These are phyloP conservation scores for Mycena alexandri DNA, from an alignment of 768 basidiomycete species.

Conservation along the genomic window DNA sequence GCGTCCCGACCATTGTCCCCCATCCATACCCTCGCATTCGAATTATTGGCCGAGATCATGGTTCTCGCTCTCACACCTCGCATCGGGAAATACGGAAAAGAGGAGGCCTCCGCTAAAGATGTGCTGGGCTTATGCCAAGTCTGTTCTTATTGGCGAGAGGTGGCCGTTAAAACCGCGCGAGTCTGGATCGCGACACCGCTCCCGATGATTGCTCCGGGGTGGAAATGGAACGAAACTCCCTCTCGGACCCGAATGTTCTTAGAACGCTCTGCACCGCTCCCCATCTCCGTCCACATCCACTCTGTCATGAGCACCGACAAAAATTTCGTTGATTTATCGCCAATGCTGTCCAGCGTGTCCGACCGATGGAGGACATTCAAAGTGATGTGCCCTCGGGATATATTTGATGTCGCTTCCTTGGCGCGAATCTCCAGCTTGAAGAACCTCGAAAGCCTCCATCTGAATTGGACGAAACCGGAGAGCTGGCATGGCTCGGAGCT, in stretches of 20 bases:
- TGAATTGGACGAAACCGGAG: background rate
- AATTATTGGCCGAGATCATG: constrained; percentile 25
- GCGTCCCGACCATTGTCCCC: background rate
- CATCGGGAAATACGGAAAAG: too few species aligned
- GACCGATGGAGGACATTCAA: constrained; percentile 14
- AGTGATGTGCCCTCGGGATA: background rate
- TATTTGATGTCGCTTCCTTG: background rate
- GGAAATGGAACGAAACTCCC: background rate
- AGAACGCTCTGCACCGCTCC: constrained; percentile 21
- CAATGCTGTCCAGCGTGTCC: background rate
- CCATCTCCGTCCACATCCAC: background rate
- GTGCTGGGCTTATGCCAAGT: background rate
- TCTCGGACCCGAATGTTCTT: constrained; percentile 5
- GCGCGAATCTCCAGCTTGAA: background rate
- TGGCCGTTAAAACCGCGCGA: background rate
- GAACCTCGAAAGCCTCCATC: background rate
- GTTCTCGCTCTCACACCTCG: background rate
- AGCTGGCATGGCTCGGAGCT: background rate
- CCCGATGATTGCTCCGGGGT: background rate
- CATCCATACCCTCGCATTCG: constrained; percentile 17
- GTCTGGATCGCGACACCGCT: background rate
- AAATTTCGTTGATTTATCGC: background rate
- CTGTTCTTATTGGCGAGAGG: background rate
- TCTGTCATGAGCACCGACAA: background rate
- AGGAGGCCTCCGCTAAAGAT: too few species aligned